These are phyloP conservation scores for Schizophyllum commune DNA, from an alignment of 1,284 basidiomycete species.

Conservation along the genomic window DNA sequence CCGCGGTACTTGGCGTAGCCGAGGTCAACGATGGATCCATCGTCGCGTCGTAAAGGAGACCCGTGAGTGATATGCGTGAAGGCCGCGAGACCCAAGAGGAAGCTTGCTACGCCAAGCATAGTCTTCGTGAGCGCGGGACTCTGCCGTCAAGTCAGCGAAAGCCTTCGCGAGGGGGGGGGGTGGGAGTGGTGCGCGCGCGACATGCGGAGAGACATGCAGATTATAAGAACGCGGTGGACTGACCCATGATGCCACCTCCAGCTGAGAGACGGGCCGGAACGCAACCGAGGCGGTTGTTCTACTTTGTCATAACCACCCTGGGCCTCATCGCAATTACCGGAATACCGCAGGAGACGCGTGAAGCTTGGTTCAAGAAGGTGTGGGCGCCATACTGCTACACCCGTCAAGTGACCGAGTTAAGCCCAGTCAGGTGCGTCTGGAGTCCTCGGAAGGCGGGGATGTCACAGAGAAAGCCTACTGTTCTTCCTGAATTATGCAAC, in stretches of 20 bases:
- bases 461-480: no score
- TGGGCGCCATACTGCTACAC: no score
- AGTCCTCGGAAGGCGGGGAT: no score
- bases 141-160: neutral
- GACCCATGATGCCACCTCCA: neutral
- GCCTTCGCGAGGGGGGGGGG: neutral
- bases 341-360: no score
- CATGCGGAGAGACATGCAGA: neutral
- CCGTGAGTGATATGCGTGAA: neutral
- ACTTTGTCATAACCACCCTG: no score
- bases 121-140: neutral
- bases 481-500: no score
- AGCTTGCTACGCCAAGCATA: neutral
- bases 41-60: constrained; percentile 12
- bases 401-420: no score
- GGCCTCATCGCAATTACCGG: no score
- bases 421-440: no score
- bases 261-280: neutral
- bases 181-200: neutral
- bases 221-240: neutral
- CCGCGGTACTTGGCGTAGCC: constrained; percentile 48
- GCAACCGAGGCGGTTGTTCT: neutral
- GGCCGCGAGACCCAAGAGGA: neutral
- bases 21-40: constrained; percentile 30
- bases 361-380: no score